Conservation (phyloP, 805 yeast genomes). For the Kockiozyma suomiensis region DNA sequence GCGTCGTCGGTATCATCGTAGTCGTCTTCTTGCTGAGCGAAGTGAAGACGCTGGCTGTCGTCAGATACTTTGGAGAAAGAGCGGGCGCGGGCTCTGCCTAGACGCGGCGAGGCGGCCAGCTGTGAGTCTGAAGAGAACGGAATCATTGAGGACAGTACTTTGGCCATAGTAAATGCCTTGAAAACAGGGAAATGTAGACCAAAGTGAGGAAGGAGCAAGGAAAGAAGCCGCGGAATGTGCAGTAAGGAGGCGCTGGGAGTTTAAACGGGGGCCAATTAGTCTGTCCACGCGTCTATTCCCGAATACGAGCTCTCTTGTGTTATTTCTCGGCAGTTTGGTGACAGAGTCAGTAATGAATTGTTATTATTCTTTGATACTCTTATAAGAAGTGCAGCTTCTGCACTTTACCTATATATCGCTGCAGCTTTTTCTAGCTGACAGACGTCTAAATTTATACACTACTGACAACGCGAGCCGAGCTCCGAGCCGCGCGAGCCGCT, state of each 20-base stretch:
- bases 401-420: too few relatives aligned
- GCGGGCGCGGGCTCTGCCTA: conserved; percentile 6
- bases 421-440: too few relatives aligned
- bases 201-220: background rate
- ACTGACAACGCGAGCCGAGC: too few relatives aligned
- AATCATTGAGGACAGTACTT: conserved; percentile 1
- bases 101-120: conserved; percentile 5
- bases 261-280: background rate
- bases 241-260: background rate
- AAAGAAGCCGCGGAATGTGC: background rate
- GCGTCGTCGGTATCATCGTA: background rate
- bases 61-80: background rate
- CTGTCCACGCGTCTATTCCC: too few relatives aligned
- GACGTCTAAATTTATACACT: too few relatives aligned
- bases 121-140: background rate
- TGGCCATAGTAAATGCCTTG: background rate
- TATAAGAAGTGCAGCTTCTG: too few relatives aligned
- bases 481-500: too few relatives aligned
- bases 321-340: too few relatives aligned
- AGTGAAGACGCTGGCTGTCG: background rate
- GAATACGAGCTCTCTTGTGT: too few relatives aligned
- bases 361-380: too few relatives aligned
- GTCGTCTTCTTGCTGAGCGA: background rate
- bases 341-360: too few relatives aligned
- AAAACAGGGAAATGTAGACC: too few relatives aligned